These are phyloP conservation scores for Neolentinus lepideus DNA, from an alignment of 1,284 basidiomycete species.

Conservation along the genomic window DNA sequence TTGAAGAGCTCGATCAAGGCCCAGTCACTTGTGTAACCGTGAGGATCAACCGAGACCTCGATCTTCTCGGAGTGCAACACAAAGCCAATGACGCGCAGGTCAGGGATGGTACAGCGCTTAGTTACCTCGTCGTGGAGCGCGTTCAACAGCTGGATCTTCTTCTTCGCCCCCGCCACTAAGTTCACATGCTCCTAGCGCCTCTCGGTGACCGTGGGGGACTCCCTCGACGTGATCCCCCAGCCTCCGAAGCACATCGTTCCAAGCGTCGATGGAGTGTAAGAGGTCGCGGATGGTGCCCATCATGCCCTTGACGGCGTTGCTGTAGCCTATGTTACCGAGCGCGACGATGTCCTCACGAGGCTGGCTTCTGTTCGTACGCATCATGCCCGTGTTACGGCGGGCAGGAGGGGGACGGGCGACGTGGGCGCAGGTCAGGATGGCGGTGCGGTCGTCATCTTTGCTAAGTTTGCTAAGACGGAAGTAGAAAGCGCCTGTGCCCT, in stretches of 20 bases:
- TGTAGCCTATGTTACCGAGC: constrained; percentile 24
- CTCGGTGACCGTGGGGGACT: constrained; percentile 13
- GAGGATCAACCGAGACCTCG: constrained; percentile 15
- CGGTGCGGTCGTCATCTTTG: constrained; percentile 13
- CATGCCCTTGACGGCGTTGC: constrained; percentile 21
- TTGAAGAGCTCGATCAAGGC: constrained; percentile 23
- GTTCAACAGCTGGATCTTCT: constrained; percentile 13
- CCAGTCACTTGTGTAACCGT: constrained; percentile 23
- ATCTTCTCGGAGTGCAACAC: constrained; percentile 25
- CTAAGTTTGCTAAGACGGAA: constrained; percentile 14
- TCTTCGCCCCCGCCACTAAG: constrained; percentile 18
- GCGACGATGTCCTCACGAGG: constrained; percentile 26
- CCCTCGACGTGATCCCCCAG: constrained; percentile 16
- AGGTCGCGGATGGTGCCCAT: constrained; percentile 22
- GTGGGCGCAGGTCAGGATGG: constrained; percentile 17
- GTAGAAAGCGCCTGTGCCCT: constrained; percentile 14
- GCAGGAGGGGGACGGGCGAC: constrained; percentile 17
- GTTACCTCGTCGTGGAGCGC: constrained; percentile 21
- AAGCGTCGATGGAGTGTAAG: constrained; percentile 15
- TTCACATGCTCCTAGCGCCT: constrained; percentile 19
- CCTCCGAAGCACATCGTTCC: constrained; percentile 15
- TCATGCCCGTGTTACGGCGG: constrained; percentile 19
- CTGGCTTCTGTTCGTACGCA: constrained; percentile 17
- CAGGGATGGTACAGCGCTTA: constrained; percentile 13
- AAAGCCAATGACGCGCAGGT: constrained; percentile 24